phyloP scores from a whole-genome alignment of 2,329 filamentous ascomycete genomes.

The Fusarium musae region DNA sequence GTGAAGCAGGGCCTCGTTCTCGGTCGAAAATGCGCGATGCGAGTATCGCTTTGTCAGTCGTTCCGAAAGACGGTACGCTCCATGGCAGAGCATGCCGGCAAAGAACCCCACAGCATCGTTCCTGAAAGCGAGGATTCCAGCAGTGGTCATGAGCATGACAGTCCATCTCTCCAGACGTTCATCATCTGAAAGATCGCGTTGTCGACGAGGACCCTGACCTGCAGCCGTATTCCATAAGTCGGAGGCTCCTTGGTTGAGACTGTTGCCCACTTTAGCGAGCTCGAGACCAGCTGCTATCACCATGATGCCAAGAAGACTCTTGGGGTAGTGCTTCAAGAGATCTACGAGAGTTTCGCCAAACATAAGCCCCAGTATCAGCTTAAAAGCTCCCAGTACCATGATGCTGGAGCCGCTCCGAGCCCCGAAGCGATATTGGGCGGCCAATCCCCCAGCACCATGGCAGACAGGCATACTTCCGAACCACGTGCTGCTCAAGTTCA shows the following conservation, averaged over 20 bases:
- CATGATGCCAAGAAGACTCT: conserved; percentile 83
- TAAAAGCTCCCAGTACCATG: conserved; percentile 80
- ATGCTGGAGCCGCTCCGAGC: conserved; percentile 88
- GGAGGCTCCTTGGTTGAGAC: conserved; percentile 76
- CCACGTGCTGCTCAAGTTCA: conserved; percentile 89
- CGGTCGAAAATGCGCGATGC: conserved; percentile 36
- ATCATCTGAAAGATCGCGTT: conserved; percentile 68
- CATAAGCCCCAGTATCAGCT: conserved; percentile 79
- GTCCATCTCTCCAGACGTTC: conserved; percentile 83
- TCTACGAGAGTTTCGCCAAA: conserved; percentile 79
- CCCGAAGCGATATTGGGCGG: conserved; percentile 91
- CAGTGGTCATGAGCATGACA: conserved; percentile 90
- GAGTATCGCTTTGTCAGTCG: conserved; percentile 54
- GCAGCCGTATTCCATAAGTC: conserved; percentile 66
- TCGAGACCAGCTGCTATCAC: conserved; percentile 91
- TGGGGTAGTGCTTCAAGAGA: conserved; percentile 78
- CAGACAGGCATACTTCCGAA: conserved; percentile 96
- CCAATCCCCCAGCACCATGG: conserved; percentile 90
- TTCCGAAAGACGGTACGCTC: conserved; percentile 67
- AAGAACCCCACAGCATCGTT: conserved; percentile 91
- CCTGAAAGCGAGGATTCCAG: conserved; percentile 82
- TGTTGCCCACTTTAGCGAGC: conserved; percentile 85
- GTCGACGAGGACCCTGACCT: conserved; percentile 56
- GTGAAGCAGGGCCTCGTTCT: conserved; percentile 48
- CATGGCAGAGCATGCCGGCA: conserved; percentile 83